These are phyloP conservation scores for Streptanthus diversifolius DNA, from an alignment of 345 rosid genomes.

Conservation along the genomic window DNA sequence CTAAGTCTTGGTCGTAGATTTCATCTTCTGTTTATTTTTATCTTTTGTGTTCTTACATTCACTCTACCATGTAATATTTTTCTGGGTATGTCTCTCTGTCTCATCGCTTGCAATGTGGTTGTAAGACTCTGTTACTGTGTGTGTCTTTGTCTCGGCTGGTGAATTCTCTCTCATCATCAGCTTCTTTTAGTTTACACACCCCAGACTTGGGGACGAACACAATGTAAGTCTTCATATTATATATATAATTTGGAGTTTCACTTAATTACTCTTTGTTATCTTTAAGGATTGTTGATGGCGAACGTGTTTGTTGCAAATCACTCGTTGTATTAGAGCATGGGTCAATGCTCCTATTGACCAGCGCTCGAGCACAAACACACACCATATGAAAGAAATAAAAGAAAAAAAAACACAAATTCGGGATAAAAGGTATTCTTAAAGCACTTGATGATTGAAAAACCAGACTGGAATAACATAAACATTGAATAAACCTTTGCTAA, in stretches of 20 bases:
- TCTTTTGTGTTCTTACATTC: conserved; percentile 7
- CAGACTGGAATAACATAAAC: neutral
- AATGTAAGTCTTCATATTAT: conserved; percentile 20
- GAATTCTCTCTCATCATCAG: neutral
- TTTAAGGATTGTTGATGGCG: too few species aligned
- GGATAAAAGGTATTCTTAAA: conserved; percentile 7
- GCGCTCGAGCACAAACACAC: conserved; percentile 7
- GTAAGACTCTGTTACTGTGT: conserved; percentile 23
- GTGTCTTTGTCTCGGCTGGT: conserved; percentile 14
- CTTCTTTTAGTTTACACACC: conserved; percentile 15
- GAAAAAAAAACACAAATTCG: neutral
- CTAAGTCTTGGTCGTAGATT: conserved; percentile 34
- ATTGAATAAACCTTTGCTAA: neutral
- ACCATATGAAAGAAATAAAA: too few species aligned
- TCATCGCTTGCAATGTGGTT: conserved; percentile 1
- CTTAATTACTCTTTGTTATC: neutral
- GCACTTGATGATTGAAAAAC: neutral
- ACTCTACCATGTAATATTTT: conserved; percentile 24
- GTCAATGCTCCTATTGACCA: neutral
- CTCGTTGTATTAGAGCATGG: conserved; percentile 9
- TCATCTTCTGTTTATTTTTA: conserved; percentile 14
- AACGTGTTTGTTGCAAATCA: neutral
- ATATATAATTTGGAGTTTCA: conserved; percentile 12
- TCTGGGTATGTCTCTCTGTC: conserved; percentile 19
- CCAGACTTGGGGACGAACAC: conserved; percentile 23